These are phyloP conservation scores for Rhynchospora pubera DNA, from an alignment of 176 grass and related monocot genomes.

Conservation along the genomic window DNA sequence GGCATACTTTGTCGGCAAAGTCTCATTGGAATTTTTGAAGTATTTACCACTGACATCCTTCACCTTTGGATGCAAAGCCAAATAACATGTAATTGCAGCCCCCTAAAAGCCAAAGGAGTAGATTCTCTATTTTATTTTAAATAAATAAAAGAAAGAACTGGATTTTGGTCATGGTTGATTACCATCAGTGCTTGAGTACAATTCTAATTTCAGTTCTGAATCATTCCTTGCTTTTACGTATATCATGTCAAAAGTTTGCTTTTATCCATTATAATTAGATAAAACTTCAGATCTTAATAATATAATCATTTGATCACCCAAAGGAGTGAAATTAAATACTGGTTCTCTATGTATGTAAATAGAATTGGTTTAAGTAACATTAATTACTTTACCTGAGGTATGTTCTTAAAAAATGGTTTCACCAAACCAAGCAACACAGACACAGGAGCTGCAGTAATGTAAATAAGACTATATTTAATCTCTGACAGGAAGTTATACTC, in stretches of 20 bases:
- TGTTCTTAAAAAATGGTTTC: constrained; percentile 45
- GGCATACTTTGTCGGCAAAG: constrained; percentile 32
- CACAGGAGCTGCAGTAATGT: constrained; percentile 29
- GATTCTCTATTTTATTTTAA: background rate
- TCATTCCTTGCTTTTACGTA: too few relatives aligned
- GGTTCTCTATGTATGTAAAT: background rate
- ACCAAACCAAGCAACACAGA: constrained; percentile 15
- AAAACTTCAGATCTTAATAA: background rate
- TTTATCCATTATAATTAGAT: background rate
- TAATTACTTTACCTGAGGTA: constrained; percentile 41
- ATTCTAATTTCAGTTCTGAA: background rate
- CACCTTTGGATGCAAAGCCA: constrained; percentile 60
- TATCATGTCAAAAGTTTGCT: background rate
- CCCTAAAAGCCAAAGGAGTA: constrained; percentile 37
- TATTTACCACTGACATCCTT: constrained; percentile 72
- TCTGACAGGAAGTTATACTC: background rate
- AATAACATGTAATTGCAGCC: constrained; percentile 81
- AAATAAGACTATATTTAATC: constrained; percentile 1
- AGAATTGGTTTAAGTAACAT: background rate
- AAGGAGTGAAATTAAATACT: background rate
- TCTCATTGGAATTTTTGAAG: constrained; percentile 51
- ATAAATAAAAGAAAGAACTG: background rate
- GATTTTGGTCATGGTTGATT: background rate
- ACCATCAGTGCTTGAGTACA: background rate
- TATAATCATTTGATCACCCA: background rate